Conservation (phyloP, 441 rosid species). For the Mallotus repandus region DNA sequence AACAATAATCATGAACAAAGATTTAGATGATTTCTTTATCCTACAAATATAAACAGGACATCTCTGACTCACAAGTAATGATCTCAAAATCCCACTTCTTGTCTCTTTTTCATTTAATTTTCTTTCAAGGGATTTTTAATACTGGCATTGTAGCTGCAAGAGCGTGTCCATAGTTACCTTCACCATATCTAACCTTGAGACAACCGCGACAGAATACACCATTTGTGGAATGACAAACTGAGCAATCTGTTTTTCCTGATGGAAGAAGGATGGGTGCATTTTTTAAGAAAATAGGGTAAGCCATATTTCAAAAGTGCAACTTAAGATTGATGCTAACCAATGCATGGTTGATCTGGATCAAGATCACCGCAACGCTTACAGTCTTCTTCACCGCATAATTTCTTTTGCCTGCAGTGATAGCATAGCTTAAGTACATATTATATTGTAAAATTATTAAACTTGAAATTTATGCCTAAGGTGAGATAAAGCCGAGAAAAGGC, state of each 20-base stretch:
- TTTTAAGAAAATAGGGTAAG: not conserved
- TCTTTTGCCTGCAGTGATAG: constrained; percentile 38
- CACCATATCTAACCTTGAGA: constrained; percentile 46
- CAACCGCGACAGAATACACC: constrained; percentile 47
- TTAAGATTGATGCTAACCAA: constrained; percentile 29
- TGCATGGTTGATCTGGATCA: constrained; percentile 42
- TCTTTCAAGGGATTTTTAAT: too few species aligned
- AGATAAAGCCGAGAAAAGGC: too few species aligned
- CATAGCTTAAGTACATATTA: too few species aligned
- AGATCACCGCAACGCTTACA: constrained; percentile 41
- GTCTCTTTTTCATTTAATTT: too few species aligned
- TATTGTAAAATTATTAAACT: not conserved
- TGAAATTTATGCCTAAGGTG: too few species aligned
- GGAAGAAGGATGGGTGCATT: not conserved
- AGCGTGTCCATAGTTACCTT: constrained; percentile 29
- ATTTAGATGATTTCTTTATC: not conserved
- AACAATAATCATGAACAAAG: not conserved
- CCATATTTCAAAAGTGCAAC: not conserved
- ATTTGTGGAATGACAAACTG: constrained; percentile 38
- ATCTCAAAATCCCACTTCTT: not conserved
- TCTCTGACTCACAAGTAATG: not conserved
- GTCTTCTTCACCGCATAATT: constrained; percentile 41
- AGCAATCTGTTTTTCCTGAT: constrained; percentile 52
- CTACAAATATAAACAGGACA: too few species aligned
- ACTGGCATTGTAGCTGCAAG: not conserved